Evolutionary conservation across 768 basidiomycete genomes (phyloP).

Genomic region (Xerocomellus dryophilus): DNA sequence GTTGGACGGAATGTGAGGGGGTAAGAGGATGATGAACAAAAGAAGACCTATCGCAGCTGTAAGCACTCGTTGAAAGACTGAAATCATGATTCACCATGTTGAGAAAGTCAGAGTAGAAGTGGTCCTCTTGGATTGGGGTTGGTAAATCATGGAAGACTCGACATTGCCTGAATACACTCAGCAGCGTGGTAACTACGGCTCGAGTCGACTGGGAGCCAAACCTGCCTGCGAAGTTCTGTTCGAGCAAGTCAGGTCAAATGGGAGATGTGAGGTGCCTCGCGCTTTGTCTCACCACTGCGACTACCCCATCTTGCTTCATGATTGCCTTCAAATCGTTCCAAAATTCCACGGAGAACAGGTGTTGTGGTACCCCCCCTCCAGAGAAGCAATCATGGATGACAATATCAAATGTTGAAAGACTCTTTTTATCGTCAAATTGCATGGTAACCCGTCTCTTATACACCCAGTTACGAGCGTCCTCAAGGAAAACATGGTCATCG

Average conservation of each 20-base stretch:
- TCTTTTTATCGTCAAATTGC: constrained; percentile 21
- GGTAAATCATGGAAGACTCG: constrained; percentile 78
- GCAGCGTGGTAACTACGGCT: constrained; percentile 68
- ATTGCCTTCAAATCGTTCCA: constrained; percentile 67
- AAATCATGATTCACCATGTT: constrained; percentile 60
- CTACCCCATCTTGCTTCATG: constrained; percentile 66
- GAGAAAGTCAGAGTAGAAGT: constrained; percentile 51
- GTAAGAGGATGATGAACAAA: constrained; percentile 62
- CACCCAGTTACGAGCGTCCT: constrained; percentile 78
- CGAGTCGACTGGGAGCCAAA: constrained; percentile 58
- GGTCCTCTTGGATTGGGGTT: constrained; percentile 42
- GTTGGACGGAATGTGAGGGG: constrained; percentile 60
- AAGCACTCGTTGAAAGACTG: constrained; percentile 1
- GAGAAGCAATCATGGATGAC: constrained; percentile 93
- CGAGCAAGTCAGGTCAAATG: not conserved
- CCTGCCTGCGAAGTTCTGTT: constrained; percentile 82
- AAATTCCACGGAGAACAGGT: constrained; percentile 82
- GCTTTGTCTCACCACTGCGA: constrained; percentile 67
- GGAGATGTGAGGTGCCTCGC: not conserved
- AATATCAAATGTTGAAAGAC: constrained; percentile 50
- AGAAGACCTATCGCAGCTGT: constrained; percentile 58
- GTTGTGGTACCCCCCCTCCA: constrained; percentile 85
- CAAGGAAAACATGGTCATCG: constrained; percentile 58
- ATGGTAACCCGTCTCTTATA: constrained; percentile 34
- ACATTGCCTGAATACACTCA: constrained; percentile 71